Conservation (phyloP, 2,329 filamentous ascomycete genomes). For the Lasiodiplodia sp. region DNA sequence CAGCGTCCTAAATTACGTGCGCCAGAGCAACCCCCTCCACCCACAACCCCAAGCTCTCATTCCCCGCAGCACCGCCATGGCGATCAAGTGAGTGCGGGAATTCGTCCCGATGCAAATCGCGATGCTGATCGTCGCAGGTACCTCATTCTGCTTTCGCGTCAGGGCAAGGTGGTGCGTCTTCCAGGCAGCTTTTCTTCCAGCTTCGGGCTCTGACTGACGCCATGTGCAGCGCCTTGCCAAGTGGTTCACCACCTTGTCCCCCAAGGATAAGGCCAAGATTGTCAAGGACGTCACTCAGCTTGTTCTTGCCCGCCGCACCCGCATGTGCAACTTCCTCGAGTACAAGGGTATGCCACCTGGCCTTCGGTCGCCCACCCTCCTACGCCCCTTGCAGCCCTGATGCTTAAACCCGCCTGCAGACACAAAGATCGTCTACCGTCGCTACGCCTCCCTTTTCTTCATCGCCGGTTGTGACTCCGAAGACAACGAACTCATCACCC, state of each 20-base stretch:
- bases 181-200: constrained; percentile 48
- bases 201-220: constrained; percentile 28
- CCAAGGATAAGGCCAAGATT: constrained; percentile 99
- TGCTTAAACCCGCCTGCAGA: constrained; percentile 63
- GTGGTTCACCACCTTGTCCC: constrained; percentile 98
- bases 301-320: constrained; percentile 90
- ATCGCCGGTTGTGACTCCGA: constrained; percentile 97
- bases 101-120: not conserved
- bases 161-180: constrained; percentile 94
- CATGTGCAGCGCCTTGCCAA: constrained; percentile 85
- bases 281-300: constrained; percentile 99
- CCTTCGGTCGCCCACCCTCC: constrained; percentile 13
- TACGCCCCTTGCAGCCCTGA: constrained; percentile 22
- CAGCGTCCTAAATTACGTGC: constrained; percentile 6
- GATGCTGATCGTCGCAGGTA: constrained; percentile 67
- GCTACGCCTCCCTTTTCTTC: constrained; percentile 98
- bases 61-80: constrained; percentile 50
- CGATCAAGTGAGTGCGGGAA: constrained; percentile 59
- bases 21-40: constrained; percentile 12
- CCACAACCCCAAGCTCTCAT: not conserved
- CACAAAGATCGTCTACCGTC: constrained; percentile 97
- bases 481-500: constrained; percentile 97
- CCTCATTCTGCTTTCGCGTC: constrained; percentile 93
- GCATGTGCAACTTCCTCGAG: constrained; percentile 99
- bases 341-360: constrained; percentile 78